Evolutionary conservation across 2,329 filamentous ascomycete species (phyloP).

Genomic region (Hymenoscyphus occultus): DNA sequence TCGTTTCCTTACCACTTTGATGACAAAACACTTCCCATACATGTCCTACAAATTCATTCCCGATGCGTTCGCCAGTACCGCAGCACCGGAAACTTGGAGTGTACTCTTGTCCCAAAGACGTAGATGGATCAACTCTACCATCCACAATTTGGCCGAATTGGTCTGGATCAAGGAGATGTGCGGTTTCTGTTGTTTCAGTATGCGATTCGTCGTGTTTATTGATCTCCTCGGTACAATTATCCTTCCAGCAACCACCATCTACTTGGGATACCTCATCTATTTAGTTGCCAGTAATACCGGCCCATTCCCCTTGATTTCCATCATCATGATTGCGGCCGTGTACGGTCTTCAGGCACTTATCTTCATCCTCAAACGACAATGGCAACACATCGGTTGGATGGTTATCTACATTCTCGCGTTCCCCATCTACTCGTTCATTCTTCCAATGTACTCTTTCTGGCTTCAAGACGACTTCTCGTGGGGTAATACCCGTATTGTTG

Average conservation of each 20-base stretch:
- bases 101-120: slow-evolving; percentile 95
- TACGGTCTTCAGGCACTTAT: slow-evolving; percentile 96
- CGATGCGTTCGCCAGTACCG: slow-evolving; percentile 89
- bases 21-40: slow-evolving; percentile 94
- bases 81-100: slow-evolving; percentile 90
- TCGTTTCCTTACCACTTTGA: slow-evolving; percentile 93
- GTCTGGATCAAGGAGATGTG: slow-evolving; percentile 90
- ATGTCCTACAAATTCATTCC: slow-evolving; percentile 97
- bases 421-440: slow-evolving; percentile 86
- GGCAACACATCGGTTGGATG: slow-evolving; percentile 99
- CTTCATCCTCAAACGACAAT: slow-evolving; percentile 94
- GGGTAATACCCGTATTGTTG: slow-evolving; percentile 97
- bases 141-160: slow-evolving; percentile 92
- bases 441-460: slow-evolving; percentile 98
- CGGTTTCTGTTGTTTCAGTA: slow-evolving; percentile 97
- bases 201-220: slow-evolving; percentile 94
- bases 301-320: slow-evolving; percentile 80
- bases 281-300: slow-evolving; percentile 64
- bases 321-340: slow-evolving; percentile 84
- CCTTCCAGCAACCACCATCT: slow-evolving; percentile 82
- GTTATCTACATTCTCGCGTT: slow-evolving; percentile 96
- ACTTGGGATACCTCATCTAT: slow-evolving; percentile 87
- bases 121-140: slow-evolving; percentile 98
- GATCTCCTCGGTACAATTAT: slow-evolving; percentile 92
- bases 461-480: slow-evolving; percentile 98